Evolutionary conservation across 1,284 basidiomycete species (phyloP), one percentile per base, ranked within the genome.

Genomic region (Ustilago bromivora): DNA sequence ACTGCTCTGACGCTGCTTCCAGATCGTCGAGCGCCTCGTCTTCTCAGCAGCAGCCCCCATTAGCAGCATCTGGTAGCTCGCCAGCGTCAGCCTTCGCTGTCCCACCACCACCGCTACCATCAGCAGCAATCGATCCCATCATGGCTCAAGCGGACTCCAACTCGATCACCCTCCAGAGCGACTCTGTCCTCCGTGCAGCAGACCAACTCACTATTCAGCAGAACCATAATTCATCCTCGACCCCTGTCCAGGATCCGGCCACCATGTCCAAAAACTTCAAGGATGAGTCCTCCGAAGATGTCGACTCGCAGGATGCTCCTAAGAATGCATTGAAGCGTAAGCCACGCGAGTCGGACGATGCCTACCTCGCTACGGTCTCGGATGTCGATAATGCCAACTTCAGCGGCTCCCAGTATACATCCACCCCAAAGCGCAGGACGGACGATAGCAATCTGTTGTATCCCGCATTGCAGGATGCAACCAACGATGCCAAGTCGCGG

Each of bases 251-350:
- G 34, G 51, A 64, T 31, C 38, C 57, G 10, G 57, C 55, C 34
- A 59, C 61, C 38, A 43, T 49, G 46, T 49, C 46, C 10, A 17
- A 51, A 12, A 34, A 36, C 31, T 46, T 51, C 23, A 64, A 65
- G 31, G 53, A 58, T 43, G 66, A 68, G 17, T 58, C 68, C 6
- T 71, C 66, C 28, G 61, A 75, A 17, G 67, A 75, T 36, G 57
- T 70, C 40, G 72, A 66, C 38, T 64, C 67, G 11, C 72, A 75
- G 34, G 67, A 75, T 35, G 53, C 61, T 5, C 53, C 32, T 41
- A 73, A 65, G 57, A 65, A 65, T 7, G 65, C 67, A 3, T 54
- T 75, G 43, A 70, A 69, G 57, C 66, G 66, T 49, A 68, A 71
- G 52, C 54, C 57, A 2, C 65, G 68, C 46, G 64, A 63, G 11